Evolutionary conservation across 2,329 filamentous ascomycete genomes (phyloP).

Genomic region (Pochonia chlamydosporia): DNA sequence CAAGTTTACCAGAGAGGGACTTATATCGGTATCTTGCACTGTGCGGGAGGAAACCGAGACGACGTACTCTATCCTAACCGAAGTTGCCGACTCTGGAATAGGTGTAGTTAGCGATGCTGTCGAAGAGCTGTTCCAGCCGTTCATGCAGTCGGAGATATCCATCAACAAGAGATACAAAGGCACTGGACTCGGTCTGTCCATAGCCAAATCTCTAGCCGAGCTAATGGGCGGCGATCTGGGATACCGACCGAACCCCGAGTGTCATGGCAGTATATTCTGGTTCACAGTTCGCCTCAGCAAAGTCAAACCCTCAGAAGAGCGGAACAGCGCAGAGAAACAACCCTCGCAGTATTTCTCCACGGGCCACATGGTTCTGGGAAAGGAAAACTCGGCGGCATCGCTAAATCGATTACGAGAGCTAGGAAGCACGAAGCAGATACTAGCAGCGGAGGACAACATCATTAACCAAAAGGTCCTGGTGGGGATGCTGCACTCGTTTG

Average conservation of each 20-base stretch:
- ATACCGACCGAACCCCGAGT: conserved; percentile 35
- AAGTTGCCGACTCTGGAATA: conserved; percentile 49
- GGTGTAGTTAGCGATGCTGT: conserved; percentile 40
- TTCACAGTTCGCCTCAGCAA: conserved; percentile 38
- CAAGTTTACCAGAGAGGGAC: conserved; percentile 55
- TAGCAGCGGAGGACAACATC: conserved; percentile 29
- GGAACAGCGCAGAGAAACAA: conserved; percentile 19
- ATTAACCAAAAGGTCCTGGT: conserved; percentile 26
- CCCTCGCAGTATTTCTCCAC: not conserved
- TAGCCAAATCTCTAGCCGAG: conserved; percentile 50
- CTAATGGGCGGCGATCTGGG: conserved; percentile 47
- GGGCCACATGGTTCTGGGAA: not conserved
- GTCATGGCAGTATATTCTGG: conserved; percentile 46
- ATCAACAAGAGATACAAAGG: conserved; percentile 44
- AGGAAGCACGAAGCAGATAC: not conserved
- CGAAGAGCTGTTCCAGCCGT: conserved; percentile 47
- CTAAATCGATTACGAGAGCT: not conserved
- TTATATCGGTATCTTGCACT: conserved; percentile 38
- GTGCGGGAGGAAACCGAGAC: conserved; percentile 34
- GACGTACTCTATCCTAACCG: conserved; percentile 40
- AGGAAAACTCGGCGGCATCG: not conserved
- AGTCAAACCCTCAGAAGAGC: conserved; percentile 2
- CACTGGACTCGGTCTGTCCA: conserved; percentile 51
- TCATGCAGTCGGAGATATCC: conserved; percentile 45
- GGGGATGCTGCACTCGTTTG: conserved; percentile 14